Base-by-base conservation (phyloP, 192 early-diverging fungal species). In the Jimgerdemannia flammicorona region DNA sequence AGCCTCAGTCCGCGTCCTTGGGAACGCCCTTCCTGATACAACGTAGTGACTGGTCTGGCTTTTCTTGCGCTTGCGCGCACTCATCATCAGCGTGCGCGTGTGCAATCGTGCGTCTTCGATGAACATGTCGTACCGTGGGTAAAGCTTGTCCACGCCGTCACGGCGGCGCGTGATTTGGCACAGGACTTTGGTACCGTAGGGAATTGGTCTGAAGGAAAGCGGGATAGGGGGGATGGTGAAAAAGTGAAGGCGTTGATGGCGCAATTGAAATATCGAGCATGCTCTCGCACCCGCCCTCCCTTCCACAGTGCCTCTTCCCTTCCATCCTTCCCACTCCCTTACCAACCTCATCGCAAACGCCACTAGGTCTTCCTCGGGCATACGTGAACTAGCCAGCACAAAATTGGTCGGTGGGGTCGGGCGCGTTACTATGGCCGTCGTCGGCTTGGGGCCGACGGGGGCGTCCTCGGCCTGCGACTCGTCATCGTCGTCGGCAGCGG, bases 41-140 rank as follows among this genome's bases (percentile, higher is more conserved):
- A 87, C 81, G 74, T 94, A 94, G 73, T 88, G 83, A 8, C 87
- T 88, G 20, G 87, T 83, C 39, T 87, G 85, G 39, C 84, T 86
- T 29, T 93, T 91, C 70, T 91, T 89, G 71, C 83, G 83, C 69
- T 95, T 95, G 11, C 87, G 83, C 1, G 94, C 94, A 0, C 91
- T 81, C 54, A 95, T 72, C 29, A 93, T 43, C 77, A 93, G 87
- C 29, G 84, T 86, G 14, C 74, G 69, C 19, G 77, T 75, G 41
- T 81, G 72, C 64, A 80, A 85, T 4, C 54, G 69, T 43, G 72
- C 75, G 41, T 93, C 86, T 72, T 95, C 92, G 4, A 93, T 81
- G 73, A 77, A 93, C 9, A 95, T 73, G 42, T 93, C 86, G 72
- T 94, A 94, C 41, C 80, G 82, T 10, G 94, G 94, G 69, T 90